phyloP scores from a whole-genome alignment of 371 early-diverging fungal genomes.

The Saksenaea vasiformis region DNA sequence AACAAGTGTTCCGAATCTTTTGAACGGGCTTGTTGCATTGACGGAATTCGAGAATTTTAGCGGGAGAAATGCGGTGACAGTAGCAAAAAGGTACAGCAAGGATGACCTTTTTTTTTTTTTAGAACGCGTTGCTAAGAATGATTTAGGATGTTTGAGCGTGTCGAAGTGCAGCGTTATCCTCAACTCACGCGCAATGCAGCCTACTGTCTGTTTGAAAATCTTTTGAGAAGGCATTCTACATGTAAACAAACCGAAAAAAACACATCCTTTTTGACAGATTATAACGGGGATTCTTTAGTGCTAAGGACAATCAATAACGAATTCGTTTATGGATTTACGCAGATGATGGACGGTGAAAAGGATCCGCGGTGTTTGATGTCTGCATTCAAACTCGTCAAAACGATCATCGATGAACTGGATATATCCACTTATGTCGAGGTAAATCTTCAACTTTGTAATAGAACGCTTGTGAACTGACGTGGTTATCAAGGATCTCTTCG shows the following conservation, averaged over 20 bases:
- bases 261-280: background rate
- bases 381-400: conserved; percentile 75
- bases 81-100: conserved; percentile 49
- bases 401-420: conserved; percentile 72
- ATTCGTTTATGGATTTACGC: conserved; percentile 85
- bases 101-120: background rate
- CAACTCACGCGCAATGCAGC: conserved; percentile 53
- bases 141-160: conserved; percentile 51
- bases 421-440: conserved; percentile 78
- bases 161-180: conserved; percentile 66
- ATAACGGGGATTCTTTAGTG: conserved; percentile 18
- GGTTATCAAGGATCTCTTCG: conserved; percentile 81
- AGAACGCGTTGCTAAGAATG: conserved; percentile 1
- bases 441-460: background rate
- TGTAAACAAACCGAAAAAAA: conserved; percentile 3
- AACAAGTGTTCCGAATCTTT: conserved; percentile 68
- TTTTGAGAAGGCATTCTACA: conserved; percentile 34
- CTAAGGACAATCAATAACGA: conserved; percentile 53
- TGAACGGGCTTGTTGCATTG: conserved; percentile 69
- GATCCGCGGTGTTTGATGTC: conserved; percentile 93
- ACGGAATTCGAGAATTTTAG: conserved; percentile 60
- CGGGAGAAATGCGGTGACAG: conserved; percentile 56
- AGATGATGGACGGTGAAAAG: conserved; percentile 95
- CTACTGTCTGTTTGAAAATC: conserved; percentile 46
- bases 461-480: background rate